phyloP scores from a whole-genome alignment of 495 filamentous ascomycete species.

The Penicillium alfredii region DNA sequence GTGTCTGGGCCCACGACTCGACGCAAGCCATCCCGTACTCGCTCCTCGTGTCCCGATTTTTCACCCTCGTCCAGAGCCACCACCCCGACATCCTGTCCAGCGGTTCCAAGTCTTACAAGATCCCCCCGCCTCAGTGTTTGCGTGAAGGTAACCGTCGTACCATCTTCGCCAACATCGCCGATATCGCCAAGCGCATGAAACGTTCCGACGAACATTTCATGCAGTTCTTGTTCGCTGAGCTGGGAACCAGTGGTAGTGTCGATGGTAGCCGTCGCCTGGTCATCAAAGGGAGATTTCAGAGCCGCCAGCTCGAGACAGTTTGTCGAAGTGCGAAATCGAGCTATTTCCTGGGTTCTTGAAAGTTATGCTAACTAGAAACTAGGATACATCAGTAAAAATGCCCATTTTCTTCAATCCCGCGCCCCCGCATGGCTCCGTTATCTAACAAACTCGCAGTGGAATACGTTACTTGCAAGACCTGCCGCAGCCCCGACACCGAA shows the following conservation, averaged over 20 bases:
- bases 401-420: too few relatives aligned
- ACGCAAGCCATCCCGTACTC: slow-evolving; percentile 73
- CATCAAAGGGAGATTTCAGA: slow-evolving; percentile 98
- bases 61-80: slow-evolving; percentile 81
- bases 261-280: slow-evolving; percentile 90
- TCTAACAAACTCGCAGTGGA: too few relatives aligned
- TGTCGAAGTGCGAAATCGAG: too few relatives aligned
- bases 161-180: slow-evolving; percentile 94
- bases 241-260: slow-evolving; percentile 91
- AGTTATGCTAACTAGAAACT: too few relatives aligned
- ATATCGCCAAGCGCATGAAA: slow-evolving; percentile 94
- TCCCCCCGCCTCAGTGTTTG: slow-evolving; percentile 96
- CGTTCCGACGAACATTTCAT: slow-evolving; percentile 94
- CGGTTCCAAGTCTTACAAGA: slow-evolving; percentile 93
- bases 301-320: slow-evolving; percentile 96
- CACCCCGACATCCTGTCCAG: slow-evolving; percentile 88
- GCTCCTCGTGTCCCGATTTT: slow-evolving; percentile 81
- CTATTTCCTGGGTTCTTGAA: too few relatives aligned
- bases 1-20: slow-evolving; percentile 84
- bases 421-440: too few relatives aligned
- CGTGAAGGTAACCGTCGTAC: slow-evolving; percentile 99
- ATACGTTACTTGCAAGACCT: slow-evolving; percentile 98
- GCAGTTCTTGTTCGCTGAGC: slow-evolving; percentile 92
- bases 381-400: slow-evolving; percentile 93
- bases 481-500: slow-evolving; percentile 88